These are phyloP conservation scores for Stevia rebaudiana DNA, from an alignment of 140 eudicot genomes.

Conservation along the genomic window DNA sequence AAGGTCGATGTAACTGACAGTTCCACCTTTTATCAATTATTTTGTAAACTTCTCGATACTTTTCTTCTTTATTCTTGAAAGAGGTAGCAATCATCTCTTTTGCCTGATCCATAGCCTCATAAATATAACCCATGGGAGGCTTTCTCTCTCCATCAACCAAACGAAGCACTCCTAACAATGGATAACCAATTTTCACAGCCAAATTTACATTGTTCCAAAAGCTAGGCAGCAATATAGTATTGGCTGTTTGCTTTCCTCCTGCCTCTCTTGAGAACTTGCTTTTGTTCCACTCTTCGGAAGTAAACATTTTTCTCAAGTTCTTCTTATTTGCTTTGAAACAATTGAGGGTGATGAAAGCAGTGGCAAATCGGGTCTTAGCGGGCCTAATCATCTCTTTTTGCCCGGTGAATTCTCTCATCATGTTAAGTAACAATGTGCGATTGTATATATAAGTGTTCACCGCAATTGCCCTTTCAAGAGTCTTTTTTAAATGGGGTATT, in stretches of 20 bases:
- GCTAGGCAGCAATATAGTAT: not conserved
- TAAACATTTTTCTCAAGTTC: not conserved
- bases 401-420: not conserved
- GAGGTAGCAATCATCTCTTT: not conserved
- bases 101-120: not conserved
- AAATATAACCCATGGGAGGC: not conserved
- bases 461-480: not conserved
- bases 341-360: not conserved
- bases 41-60: too few species aligned
- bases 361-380: not conserved
- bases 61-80: too few species aligned
- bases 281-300: not conserved
- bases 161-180: not conserved
- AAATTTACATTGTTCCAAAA: not conserved
- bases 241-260: not conserved
- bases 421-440: not conserved
- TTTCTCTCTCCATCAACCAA: not conserved
- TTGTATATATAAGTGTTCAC: not conserved
- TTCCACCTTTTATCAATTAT: too few species aligned
- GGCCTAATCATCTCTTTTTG: slow-evolving; percentile 5
- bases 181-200: not conserved
- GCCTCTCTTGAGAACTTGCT: not conserved
- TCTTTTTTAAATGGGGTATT: not conserved
- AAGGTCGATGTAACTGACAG: not conserved
- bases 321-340: not conserved